phyloP scores from a whole-genome alignment of 192 early-diverging fungal species.

The Umbelopsis sp. region DNA sequence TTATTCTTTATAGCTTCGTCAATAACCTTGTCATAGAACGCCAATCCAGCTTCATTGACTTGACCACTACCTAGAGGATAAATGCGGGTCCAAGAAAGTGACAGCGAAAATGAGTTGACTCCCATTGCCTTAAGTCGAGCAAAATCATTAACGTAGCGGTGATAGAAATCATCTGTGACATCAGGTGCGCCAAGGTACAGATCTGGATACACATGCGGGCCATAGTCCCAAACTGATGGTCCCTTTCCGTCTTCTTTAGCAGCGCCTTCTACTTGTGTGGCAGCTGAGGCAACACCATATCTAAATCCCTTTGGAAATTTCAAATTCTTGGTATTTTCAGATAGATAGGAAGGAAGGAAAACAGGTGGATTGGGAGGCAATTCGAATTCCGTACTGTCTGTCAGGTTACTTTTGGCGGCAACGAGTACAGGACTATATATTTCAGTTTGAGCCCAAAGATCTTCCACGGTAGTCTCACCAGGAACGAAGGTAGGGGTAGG shows the following conservation, averaged over 20 bases:
- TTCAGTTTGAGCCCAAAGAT: constrained; percentile 8
- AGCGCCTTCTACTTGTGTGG: constrained; percentile 52
- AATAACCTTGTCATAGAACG: constrained; percentile 10
- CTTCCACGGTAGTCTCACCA: not conserved
- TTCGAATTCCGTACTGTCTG: not conserved
- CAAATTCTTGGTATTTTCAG: not conserved
- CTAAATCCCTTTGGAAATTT: constrained; percentile 16
- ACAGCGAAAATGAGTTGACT: constrained; percentile 44
- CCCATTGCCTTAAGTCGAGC: constrained; percentile 33
- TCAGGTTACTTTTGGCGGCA: not conserved
- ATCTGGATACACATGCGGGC: constrained; percentile 29
- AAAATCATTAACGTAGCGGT: constrained; percentile 38
- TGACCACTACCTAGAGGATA: constrained; percentile 32
- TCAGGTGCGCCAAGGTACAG: constrained; percentile 33
- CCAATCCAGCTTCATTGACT: constrained; percentile 4
- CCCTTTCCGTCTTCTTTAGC: constrained; percentile 47
- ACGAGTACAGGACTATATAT: not conserved
- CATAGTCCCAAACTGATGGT: constrained; percentile 46
- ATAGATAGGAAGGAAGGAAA: not conserved
- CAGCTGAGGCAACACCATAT: constrained; percentile 35
- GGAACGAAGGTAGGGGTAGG: not conserved
- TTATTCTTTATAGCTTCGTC: constrained; percentile 11
- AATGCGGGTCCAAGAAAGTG: constrained; percentile 50
- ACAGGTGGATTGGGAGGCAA: not conserved
- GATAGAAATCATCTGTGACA: constrained; percentile 43